Conservation (phyloP, 768 basidiomycete species). For the Mycena latifolia region DNA sequence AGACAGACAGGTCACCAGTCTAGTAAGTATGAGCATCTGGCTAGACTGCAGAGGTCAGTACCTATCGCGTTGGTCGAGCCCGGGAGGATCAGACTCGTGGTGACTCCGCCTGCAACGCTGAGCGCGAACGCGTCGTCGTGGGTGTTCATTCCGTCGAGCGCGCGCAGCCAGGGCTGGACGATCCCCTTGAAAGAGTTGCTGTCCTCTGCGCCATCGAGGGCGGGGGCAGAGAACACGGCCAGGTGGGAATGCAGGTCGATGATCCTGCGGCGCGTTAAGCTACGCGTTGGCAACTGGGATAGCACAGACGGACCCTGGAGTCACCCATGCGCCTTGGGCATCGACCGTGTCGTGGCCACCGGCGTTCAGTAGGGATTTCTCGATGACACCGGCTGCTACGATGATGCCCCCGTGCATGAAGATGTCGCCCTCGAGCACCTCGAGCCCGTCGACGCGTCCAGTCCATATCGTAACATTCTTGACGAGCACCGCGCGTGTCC, state of each 20-base stretch:
- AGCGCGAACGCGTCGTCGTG: conserved; percentile 79
- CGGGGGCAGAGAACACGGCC: conserved; percentile 48
- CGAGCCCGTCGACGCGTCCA: conserved; percentile 63
- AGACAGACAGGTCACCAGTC: too few relatives aligned
- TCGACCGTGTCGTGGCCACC: too few relatives aligned
- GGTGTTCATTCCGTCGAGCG: conserved; percentile 81
- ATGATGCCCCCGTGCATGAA: conserved; percentile 72
- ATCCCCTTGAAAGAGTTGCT: conserved; percentile 64
- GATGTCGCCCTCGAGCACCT: conserved; percentile 69
- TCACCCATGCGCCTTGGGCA: conserved; percentile 80
- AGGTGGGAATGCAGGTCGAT: conserved; percentile 70
- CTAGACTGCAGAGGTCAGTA: too few relatives aligned
- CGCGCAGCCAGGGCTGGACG: conserved; percentile 69
- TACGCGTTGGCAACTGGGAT: too few relatives aligned
- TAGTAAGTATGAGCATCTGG: background rate
- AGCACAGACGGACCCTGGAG: conserved; percentile 65
- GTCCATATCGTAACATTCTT: conserved; percentile 82
- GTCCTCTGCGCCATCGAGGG: conserved; percentile 55
- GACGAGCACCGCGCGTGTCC: conserved; percentile 74
- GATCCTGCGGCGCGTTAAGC: conserved; percentile 42
- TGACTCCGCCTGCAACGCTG: conserved; percentile 83
- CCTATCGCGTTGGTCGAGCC: conserved; percentile 77
- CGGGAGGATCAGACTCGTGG: conserved; percentile 79
- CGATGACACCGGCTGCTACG: conserved; percentile 62
- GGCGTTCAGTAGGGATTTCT: conserved; percentile 46